phyloP scores from a whole-genome alignment of 192 early-diverging fungal genomes.

The Powellomyces hirtus region DNA sequence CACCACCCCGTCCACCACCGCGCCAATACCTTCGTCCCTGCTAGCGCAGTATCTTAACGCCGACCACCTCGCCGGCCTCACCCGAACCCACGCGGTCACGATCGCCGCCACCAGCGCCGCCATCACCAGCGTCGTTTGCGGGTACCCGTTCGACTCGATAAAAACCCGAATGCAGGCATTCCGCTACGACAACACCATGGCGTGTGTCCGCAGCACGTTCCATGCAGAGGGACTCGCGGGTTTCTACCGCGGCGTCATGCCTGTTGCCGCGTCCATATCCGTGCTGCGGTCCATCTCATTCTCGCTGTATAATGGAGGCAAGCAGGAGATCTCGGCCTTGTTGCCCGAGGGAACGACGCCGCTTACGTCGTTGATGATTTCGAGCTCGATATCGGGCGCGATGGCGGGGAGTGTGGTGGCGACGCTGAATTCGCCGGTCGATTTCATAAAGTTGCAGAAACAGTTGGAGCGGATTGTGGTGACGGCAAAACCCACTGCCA shows the following conservation, averaged over 20 bases:
- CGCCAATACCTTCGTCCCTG: too few species aligned
- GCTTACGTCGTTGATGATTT: slow-evolving; percentile 5
- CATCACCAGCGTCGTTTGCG: slow-evolving; percentile 11
- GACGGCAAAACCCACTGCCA: not conserved
- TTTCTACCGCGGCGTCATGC: slow-evolving; percentile 83
- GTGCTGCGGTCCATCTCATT: slow-evolving; percentile 89
- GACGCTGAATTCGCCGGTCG: slow-evolving; percentile 50
- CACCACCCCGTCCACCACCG: too few species aligned
- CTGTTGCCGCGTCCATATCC: slow-evolving; percentile 79
- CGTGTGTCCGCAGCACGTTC: slow-evolving; percentile 75
- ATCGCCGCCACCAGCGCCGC: slow-evolving; percentile 35
- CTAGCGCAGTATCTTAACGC: slow-evolving; percentile 37
- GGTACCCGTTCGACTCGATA: slow-evolving; percentile 76
- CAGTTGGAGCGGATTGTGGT: slow-evolving; percentile 31
- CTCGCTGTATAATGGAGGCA: slow-evolving; percentile 78
- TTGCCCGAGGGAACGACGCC: slow-evolving; percentile 15
- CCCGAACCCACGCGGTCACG: slow-evolving; percentile 44
- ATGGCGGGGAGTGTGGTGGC: slow-evolving; percentile 41
- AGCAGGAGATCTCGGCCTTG: slow-evolving; percentile 44
- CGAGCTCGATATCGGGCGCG: slow-evolving; percentile 31
- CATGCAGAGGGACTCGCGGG: slow-evolving; percentile 78
- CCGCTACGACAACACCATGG: slow-evolving; percentile 73
- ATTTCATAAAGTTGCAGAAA: slow-evolving; percentile 50
- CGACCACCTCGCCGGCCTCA: slow-evolving; percentile 46
- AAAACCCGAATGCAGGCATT: slow-evolving; percentile 98